Percentiles rank a stretch among this genome's conserved stretches.
These are phyloP conservation scores for Rhodocollybia butyracea DNA, from an alignment of 768 basidiomycete genomes.

Conservation along the genomic window DNA sequence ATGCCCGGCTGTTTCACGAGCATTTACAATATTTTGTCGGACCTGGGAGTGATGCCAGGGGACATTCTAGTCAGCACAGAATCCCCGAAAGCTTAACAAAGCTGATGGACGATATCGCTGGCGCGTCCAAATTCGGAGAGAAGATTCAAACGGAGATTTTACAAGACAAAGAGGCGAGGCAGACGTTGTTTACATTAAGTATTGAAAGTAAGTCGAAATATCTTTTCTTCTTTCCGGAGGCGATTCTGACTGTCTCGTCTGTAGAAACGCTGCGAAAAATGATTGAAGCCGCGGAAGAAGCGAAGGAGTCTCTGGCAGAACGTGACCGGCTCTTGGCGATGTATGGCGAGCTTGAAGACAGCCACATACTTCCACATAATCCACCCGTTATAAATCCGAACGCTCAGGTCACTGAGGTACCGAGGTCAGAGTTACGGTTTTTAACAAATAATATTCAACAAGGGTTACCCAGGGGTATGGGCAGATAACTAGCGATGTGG, in stretches of 20 bases:
- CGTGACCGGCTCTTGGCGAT: constrained; percentile 14
- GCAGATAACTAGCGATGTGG: no score
- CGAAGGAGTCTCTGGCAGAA: constrained; percentile 18
- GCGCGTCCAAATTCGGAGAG: constrained; percentile 27
- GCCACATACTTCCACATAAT: background rate
- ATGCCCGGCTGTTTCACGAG: constrained; percentile 28
- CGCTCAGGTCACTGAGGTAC: no score
- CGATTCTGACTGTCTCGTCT: background rate
- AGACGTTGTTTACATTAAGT: constrained; percentile 31
- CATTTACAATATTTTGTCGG: constrained; percentile 29
- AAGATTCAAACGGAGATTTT: constrained; percentile 29
- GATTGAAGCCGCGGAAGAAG: constrained; percentile 21
- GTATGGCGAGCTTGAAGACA: background rate
- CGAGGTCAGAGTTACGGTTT: background rate
- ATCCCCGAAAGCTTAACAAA: constrained; percentile 27
- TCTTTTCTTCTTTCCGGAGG: background rate
- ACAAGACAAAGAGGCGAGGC: constrained; percentile 27
- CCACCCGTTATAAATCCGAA: no score
- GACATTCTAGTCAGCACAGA: background rate
- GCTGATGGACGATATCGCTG: constrained; percentile 31
- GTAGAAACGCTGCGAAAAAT: constrained; percentile 22
- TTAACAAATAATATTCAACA: no score
- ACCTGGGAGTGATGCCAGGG: constrained; percentile 12
- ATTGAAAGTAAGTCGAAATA: constrained; percentile 23
- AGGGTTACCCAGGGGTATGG: background rate